Evolutionary conservation across 441 rosid genomes (phyloP), one percentile per base, ranked within the genome.

Genomic region (Bruguiera hainesii): DNA sequence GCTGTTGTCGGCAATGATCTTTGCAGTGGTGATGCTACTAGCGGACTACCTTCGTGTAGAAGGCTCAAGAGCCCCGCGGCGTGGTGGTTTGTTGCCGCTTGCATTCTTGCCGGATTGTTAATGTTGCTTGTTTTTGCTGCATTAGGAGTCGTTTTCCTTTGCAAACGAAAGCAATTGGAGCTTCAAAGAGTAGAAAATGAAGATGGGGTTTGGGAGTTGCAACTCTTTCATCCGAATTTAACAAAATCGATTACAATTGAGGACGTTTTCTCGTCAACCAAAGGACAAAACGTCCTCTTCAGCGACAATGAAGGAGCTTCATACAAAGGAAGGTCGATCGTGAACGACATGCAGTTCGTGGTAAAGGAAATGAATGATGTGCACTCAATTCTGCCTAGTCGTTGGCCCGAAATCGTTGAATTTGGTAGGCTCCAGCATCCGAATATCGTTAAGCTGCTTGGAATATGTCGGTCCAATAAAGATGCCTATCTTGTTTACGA

Each of bases 131-230:
- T 71, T 46, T 57, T 77, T 7, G 66, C 74, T 31, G 79, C 75
- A 68, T 82, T 71, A 18, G 81, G 67, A 1, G 10, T 71, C 37
- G 53, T 69, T 4, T 42, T 79, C 25, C 30, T 87, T 20, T 78
- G 79, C 49, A 75, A 78, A 49, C 74, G 55, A 69, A 80, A 75
- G 23, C 66, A 39, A 51, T 73, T 78, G 39, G 78, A 73, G 63
- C 70, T 76, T 15, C 82, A 84, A 77, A 80, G 82, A 76, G 82
- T 83, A 10, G 90, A 93, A 70, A 83, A 79, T 26, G 87, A 81
- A 76, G 85, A 86, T 46, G 96, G 91, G n/a, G 76, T 68, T 2
- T 90, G 96, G 90, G 94, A 90, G 35, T 67, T 87, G 68, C 86
- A 76, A 19, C 71, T 83, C 74, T 87, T 84, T 58, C 78, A 86